Conservation (phyloP, 2,329 filamentous ascomycete species). For the Diaporthe sp. region DNA sequence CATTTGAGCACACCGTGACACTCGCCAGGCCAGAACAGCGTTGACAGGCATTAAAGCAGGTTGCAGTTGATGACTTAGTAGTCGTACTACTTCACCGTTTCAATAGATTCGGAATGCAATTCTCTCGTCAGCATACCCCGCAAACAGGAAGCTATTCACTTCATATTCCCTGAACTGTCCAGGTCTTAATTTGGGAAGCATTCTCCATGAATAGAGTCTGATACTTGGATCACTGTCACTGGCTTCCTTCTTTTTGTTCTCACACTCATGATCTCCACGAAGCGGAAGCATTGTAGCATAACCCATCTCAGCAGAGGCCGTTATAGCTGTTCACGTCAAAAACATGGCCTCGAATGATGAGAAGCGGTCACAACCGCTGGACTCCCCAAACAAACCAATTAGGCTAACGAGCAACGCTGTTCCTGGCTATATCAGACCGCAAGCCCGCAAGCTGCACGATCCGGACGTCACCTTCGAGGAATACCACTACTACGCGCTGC, state of each 20-base stretch:
- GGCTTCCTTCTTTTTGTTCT: background rate
- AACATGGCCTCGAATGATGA: constrained; percentile 19
- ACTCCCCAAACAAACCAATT: background rate
- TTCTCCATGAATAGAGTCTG: background rate
- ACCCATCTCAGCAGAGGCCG: background rate
- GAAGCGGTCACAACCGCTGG: background rate
- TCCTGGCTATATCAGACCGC: constrained; percentile 34
- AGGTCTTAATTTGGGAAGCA: background rate
- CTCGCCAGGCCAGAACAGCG: background rate
- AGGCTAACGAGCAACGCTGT: background rate
- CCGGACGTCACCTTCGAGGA: constrained; percentile 50
- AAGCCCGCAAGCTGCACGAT: constrained; percentile 44
- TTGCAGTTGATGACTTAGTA: background rate
- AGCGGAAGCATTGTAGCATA: background rate
- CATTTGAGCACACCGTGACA: background rate
- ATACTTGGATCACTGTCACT: background rate
- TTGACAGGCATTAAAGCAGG: background rate
- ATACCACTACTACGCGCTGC: constrained; percentile 50
- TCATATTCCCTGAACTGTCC: background rate
- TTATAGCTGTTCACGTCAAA: background rate
- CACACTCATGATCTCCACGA: background rate
- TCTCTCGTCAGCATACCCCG: constrained; percentile 22
- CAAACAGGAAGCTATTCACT: background rate
- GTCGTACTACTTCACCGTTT: background rate
- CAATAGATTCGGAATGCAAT: background rate